phyloP scores from a whole-genome alignment of 495 filamentous ascomycete genomes.

The Penicillium atrosanguineum region DNA sequence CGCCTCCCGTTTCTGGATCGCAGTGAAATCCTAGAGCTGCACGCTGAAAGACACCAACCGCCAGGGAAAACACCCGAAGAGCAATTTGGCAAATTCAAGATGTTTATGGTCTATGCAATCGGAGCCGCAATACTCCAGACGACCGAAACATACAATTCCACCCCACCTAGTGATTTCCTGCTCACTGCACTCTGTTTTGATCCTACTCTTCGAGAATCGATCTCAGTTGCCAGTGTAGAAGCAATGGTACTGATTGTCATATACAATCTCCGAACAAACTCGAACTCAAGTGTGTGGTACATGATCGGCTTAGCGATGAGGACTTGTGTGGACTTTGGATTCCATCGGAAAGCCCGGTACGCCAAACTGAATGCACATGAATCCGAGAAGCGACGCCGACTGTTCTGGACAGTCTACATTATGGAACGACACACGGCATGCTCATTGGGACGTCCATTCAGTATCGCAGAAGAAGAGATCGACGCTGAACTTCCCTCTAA shows the following conservation, averaged over 20 bases:
- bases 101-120: slow-evolving; percentile 47
- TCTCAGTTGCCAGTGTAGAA: slow-evolving; percentile 37
- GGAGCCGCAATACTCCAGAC: slow-evolving; percentile 35
- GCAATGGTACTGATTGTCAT: slow-evolving; percentile 40
- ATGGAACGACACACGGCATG: slow-evolving; percentile 37
- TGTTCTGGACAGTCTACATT: slow-evolving; percentile 46
- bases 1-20: slow-evolving; percentile 41
- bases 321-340: slow-evolving; percentile 40
- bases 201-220: slow-evolving; percentile 28
- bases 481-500: slow-evolving; percentile 33
- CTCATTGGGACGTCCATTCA: slow-evolving; percentile 38
- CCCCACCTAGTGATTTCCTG: slow-evolving; percentile 12
- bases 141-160: slow-evolving; percentile 33
- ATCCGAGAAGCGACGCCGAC: slow-evolving; percentile 28
- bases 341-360: slow-evolving; percentile 31
- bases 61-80: slow-evolving; percentile 17
- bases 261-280: slow-evolving; percentile 35
- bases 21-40: slow-evolving; percentile 31
- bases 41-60: slow-evolving; percentile 26
- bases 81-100: slow-evolving; percentile 37
- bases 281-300: slow-evolving; percentile 43
- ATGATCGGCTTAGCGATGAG: slow-evolving; percentile 44
- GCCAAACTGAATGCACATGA: slow-evolving; percentile 25
- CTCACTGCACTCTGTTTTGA: slow-evolving; percentile 34
- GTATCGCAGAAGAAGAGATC: slow-evolving; percentile 41